Evolutionary conservation across 495 filamentous ascomycete species (phyloP).

Genomic region (Poronia punctata): DNA sequence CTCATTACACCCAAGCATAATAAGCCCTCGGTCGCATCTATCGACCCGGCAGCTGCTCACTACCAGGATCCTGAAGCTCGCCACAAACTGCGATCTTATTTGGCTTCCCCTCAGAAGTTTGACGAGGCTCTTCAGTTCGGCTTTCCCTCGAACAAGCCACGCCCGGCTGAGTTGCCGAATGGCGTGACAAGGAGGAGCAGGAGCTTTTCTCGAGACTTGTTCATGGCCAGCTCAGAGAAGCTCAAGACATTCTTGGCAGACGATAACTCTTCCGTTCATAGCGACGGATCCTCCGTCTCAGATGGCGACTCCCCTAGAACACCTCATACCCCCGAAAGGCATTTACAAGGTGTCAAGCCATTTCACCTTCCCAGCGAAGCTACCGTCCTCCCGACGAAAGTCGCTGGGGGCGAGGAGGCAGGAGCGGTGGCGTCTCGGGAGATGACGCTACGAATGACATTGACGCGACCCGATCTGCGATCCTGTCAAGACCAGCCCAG

Average conservation of each 20-base stretch:
- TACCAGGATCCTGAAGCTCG: slow-evolving; percentile 90
- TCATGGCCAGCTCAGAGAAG: slow-evolving; percentile 28
- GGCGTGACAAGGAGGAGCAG: slow-evolving; percentile 4
- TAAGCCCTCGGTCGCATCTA: slow-evolving; percentile 46
- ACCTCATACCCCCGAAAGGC: slow-evolving; percentile 37
- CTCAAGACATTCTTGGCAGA: slow-evolving; percentile 45
- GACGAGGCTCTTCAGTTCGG: slow-evolving; percentile 93
- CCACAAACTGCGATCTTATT: slow-evolving; percentile 77
- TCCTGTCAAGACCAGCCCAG: slow-evolving; percentile 57
- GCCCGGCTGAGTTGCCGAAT: slow-evolving; percentile 10
- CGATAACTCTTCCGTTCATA: slow-evolving; percentile 36
- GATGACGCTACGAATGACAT: slow-evolving; percentile 93
- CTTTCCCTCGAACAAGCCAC: slow-evolving; percentile 59
- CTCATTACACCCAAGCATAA: slow-evolving; percentile 41
- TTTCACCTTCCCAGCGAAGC: slow-evolving; percentile 18
- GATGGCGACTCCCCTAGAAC: slow-evolving; percentile 51
- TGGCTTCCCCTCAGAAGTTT: slow-evolving; percentile 88
- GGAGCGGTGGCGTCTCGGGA: slow-evolving; percentile 59
- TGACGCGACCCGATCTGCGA: slow-evolving; percentile 81
- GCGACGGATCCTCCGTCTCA: slow-evolving; percentile 43
- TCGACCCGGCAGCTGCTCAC: slow-evolving; percentile 70
- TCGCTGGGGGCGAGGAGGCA: slow-evolving; percentile 44
- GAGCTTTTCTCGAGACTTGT: slow-evolving; percentile 16
- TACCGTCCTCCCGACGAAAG: slow-evolving; percentile 19
- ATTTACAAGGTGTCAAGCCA: slow-evolving; percentile 20